phyloP scores from a whole-genome alignment of 495 filamentous ascomycete species.

The Penicillium crystallinum region DNA sequence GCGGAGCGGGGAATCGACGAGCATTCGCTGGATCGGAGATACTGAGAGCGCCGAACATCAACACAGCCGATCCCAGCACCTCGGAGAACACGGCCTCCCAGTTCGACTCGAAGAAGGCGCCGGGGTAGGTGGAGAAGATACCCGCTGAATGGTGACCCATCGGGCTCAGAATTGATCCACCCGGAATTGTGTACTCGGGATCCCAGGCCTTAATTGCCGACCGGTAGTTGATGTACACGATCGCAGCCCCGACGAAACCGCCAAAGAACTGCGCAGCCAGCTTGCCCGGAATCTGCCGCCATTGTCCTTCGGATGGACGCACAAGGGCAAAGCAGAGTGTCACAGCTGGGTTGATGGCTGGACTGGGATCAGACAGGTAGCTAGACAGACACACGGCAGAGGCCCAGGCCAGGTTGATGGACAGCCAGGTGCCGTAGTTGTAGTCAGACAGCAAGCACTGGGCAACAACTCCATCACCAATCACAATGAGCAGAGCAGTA shows the following conservation, averaged over 20 bases:
- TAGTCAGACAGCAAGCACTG: constrained; percentile 33
- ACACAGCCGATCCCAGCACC: constrained; percentile 27
- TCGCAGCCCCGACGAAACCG: constrained; percentile 29
- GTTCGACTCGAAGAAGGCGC: constrained; percentile 23
- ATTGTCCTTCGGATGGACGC: constrained; percentile 26
- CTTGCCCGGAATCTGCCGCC: constrained; percentile 27
- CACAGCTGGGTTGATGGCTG: constrained; percentile 30
- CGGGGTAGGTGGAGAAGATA: constrained; percentile 32
- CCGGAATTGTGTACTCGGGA: constrained; percentile 35
- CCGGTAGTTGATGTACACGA: constrained; percentile 35
- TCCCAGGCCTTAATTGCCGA: constrained; percentile 34
- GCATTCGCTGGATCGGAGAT: constrained; percentile 28
- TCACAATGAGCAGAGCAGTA: constrained; percentile 30
- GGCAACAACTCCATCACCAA: constrained; percentile 35
- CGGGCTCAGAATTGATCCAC: constrained; percentile 33
- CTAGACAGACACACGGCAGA: constrained; percentile 28
- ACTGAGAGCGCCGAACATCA: constrained; percentile 30
- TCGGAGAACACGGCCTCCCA: constrained; percentile 35
- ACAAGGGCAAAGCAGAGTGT: constrained; percentile 27
- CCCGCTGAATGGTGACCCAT: constrained; percentile 32
- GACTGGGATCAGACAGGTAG: constrained; percentile 29
- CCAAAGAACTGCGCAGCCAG: constrained; percentile 30
- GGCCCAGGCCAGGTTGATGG: constrained; percentile 36
- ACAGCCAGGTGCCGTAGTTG: constrained; percentile 35
- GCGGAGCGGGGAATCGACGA: constrained; percentile 23